phyloP scores from a whole-genome alignment of 345 rosid species.

The Eucalyptus victrix region DNA sequence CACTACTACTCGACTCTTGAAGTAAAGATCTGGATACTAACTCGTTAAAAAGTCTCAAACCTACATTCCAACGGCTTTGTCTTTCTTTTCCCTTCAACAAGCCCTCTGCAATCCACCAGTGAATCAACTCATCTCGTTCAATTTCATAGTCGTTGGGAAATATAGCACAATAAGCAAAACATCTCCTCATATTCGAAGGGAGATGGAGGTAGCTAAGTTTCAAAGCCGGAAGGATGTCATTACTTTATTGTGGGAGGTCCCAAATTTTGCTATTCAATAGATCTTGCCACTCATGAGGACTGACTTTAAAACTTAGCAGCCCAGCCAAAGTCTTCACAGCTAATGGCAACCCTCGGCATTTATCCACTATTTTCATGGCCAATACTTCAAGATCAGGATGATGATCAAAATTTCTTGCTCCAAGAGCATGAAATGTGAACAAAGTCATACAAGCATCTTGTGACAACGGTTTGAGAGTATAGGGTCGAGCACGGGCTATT shows the following conservation, averaged over 20 bases:
- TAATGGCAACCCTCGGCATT: not conserved
- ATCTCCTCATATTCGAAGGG: too few relatives aligned
- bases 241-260: rapidly evolving
- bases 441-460: not conserved
- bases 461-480: not conserved
- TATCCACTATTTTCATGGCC: not conserved
- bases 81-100: too few relatives aligned
- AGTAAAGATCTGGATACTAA: rapidly evolving
- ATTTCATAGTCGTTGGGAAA: too few relatives aligned
- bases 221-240: too few relatives aligned
- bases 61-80: rapidly evolving
- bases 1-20: rapidly evolving
- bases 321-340: not conserved
- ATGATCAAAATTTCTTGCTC: rapidly evolving
- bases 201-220: too few relatives aligned
- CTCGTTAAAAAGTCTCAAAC: rapidly evolving
- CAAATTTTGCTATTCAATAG: too few relatives aligned
- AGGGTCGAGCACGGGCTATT: not conserved
- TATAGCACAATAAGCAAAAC: too few relatives aligned
- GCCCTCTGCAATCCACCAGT: too few relatives aligned
- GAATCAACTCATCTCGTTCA: too few relatives aligned
- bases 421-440: not conserved
- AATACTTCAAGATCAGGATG: not conserved
- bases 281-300: rapidly evolving
- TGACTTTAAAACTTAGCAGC: rapidly evolving